These are phyloP conservation scores for Fraxinus anomala DNA, from an alignment of 257 asterid genomes.

Conservation along the genomic window DNA sequence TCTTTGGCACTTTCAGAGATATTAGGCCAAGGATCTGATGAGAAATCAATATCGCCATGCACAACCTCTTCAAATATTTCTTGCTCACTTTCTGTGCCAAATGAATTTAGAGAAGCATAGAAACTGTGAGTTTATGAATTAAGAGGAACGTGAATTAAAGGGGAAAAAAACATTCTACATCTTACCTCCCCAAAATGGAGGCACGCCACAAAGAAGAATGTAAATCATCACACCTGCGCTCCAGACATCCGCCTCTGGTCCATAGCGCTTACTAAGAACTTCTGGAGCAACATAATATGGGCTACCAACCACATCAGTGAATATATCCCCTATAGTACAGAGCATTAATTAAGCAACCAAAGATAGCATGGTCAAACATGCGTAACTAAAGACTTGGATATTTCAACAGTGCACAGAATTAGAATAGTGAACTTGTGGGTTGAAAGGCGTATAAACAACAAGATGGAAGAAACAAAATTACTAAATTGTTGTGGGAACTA, in stretches of 20 bases:
- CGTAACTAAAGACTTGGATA: background rate
- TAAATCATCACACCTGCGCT: conserved; percentile 72
- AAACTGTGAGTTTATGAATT: background rate
- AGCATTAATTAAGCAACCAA: conserved; percentile 12
- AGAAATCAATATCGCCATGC: conserved; percentile 57
- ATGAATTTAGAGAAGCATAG: conserved; percentile 19
- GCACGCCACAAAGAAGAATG: conserved; percentile 65
- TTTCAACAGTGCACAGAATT: background rate
- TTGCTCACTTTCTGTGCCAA: conserved; percentile 61
- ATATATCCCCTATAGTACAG: conserved; percentile 44
- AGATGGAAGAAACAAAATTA: background rate
- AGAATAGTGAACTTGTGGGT: background rate
- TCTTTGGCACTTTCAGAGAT: conserved; percentile 71
- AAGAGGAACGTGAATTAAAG: background rate
- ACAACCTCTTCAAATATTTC: conserved; percentile 66
- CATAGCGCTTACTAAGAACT: conserved; percentile 55
- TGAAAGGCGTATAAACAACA: background rate
- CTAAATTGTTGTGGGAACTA: background rate
- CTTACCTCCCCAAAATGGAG: conserved; percentile 82
- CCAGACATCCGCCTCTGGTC: conserved; percentile 67
- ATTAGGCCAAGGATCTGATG: conserved; percentile 75
- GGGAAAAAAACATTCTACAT: background rate
- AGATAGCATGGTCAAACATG: background rate
- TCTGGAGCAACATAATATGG: conserved; percentile 76
- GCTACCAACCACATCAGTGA: conserved; percentile 70